A percentile compares a stretch with the other conserved stretches of the same genome.
phyloP scores from a whole-genome alignment of 2,329 filamentous ascomycete species.

The Nakataea oryzae region DNA sequence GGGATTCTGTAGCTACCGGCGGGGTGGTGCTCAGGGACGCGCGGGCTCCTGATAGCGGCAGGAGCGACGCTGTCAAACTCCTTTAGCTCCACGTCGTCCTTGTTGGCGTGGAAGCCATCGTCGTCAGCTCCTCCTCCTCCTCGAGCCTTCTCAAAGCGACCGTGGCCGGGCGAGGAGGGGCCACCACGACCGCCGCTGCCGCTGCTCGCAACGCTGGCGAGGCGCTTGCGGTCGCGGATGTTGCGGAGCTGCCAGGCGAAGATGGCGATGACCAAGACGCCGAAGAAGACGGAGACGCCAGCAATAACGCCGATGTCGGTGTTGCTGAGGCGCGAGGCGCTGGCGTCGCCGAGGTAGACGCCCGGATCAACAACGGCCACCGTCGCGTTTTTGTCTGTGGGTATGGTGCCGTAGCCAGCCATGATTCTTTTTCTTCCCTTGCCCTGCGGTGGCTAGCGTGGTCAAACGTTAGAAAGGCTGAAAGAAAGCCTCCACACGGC shows the following conservation, averaged over 20 bases:
- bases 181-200: background rate
- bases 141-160: background rate
- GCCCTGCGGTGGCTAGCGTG: background rate
- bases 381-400: slow-evolving; percentile 1
- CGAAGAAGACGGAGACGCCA: slow-evolving; percentile 1
- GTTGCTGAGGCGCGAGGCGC: background rate
- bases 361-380: background rate
- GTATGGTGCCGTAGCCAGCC: slow-evolving; percentile 3
- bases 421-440: background rate
- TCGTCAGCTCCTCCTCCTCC: background rate
- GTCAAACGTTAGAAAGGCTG: background rate
- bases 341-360: background rate
- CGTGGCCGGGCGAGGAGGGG: too few relatives aligned
- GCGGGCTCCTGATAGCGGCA: background rate
- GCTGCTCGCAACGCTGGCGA: background rate
- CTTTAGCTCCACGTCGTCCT: background rate
- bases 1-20: background rate
- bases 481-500: background rate
- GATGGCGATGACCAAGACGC: slow-evolving; percentile 1
- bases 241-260: slow-evolving; percentile 1
- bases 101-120: background rate
- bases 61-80: background rate
- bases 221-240: background rate
- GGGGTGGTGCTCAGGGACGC: too few relatives aligned
- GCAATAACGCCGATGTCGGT: slow-evolving; percentile 2